phyloP scores from a whole-genome alignment of 768 basidiomycete genomes.

The Suillus clintonianus region DNA sequence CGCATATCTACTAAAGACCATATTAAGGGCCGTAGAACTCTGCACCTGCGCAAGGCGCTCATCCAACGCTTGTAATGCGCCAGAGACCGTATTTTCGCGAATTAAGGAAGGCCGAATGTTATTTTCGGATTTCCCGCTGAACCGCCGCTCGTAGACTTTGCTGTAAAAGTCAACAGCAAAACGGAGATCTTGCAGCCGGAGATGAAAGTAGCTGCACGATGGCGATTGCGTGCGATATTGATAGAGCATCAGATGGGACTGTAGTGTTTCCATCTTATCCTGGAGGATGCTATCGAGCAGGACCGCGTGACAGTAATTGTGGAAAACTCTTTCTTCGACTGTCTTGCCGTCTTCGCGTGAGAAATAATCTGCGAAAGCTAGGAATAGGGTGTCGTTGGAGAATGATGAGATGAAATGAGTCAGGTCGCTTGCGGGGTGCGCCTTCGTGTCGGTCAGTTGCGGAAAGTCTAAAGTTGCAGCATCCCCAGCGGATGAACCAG shows the following conservation, averaged over 20 bases:
- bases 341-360: constrained; percentile 63
- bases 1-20: constrained; percentile 54
- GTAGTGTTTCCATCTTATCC: constrained; percentile 81
- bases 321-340: constrained; percentile 60
- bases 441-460: constrained; percentile 63
- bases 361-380: constrained; percentile 81
- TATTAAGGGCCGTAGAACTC: constrained; percentile 16
- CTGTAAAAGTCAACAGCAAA: constrained; percentile 78
- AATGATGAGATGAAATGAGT: constrained; percentile 86
- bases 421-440: constrained; percentile 72
- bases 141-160: constrained; percentile 71
- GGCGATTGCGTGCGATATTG: constrained; percentile 65
- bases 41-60: constrained; percentile 49
- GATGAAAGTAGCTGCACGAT: constrained; percentile 58
- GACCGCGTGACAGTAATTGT: constrained; percentile 72
- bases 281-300: constrained; percentile 88
- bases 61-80: constrained; percentile 65
- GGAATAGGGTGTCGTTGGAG: constrained; percentile 77
- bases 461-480: constrained; percentile 87
- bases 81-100: constrained; percentile 70
- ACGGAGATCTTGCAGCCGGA: constrained; percentile 71
- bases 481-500: constrained; percentile 82
- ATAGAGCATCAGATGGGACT: constrained; percentile 73
- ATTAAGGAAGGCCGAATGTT: constrained; percentile 68
- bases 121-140: constrained; percentile 71